phyloP scores from a whole-genome alignment of 2,329 filamentous ascomycete genomes.

The Coniochaeta ligniaria region DNA sequence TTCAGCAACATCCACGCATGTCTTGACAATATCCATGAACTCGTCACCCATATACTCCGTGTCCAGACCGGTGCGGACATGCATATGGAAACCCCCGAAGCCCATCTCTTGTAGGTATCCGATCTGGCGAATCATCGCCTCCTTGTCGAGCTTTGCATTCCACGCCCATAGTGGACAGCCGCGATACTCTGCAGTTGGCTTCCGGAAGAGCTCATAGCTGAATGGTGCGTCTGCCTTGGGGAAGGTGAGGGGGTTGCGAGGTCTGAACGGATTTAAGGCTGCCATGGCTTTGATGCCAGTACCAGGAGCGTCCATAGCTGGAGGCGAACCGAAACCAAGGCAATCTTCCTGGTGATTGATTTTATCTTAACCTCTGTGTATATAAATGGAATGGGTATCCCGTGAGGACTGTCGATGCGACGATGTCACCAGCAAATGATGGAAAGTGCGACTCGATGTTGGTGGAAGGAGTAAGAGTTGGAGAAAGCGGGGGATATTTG shows the following conservation, averaged over 20 bases:
- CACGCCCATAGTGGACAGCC: conserved; percentile 22
- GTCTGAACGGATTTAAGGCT: background rate
- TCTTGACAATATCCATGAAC: conserved; percentile 20
- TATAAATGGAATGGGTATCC: too few relatives aligned
- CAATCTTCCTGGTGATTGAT: too few relatives aligned
- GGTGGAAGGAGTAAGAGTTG: background rate
- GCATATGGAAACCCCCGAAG: conserved; percentile 23
- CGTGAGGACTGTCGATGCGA: background rate
- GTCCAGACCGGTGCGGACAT: conserved; percentile 21
- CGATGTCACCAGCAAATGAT: too few relatives aligned
- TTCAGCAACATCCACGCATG: conserved; percentile 22
- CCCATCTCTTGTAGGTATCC: conserved; percentile 22
- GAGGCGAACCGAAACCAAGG: too few relatives aligned
- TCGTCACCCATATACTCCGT: conserved; percentile 23
- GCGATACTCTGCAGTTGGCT: conserved; percentile 21
- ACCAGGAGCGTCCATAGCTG: too few relatives aligned
- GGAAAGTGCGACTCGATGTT: background rate
- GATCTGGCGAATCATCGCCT: conserved; percentile 20
- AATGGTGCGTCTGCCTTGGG: conserved; percentile 17
- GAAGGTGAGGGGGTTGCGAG: conserved; percentile 19
- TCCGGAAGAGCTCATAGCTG: conserved; percentile 17
- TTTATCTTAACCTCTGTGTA: too few relatives aligned
- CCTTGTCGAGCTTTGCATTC: conserved; percentile 20
- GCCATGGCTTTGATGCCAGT: background rate
- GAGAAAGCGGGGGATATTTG: background rate